Base-by-base conservation (phyloP, 2,329 filamentous ascomycete genomes). In the Scedosporium dehoogii region DNA sequence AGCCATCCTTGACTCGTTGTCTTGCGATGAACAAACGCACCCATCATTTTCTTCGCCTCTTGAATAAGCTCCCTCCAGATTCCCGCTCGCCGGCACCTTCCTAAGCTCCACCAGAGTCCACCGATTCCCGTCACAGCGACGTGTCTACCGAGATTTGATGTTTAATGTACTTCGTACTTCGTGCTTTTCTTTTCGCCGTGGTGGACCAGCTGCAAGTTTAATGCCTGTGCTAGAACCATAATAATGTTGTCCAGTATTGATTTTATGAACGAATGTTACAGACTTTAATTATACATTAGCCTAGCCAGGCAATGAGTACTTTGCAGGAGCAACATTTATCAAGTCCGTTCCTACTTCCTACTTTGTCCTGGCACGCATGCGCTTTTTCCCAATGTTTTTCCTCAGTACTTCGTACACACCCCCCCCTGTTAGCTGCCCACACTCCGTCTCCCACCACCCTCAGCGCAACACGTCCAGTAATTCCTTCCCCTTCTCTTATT, bases 401-500 rank as follows among this genome's bases (percentile, higher is more conserved):
- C 51, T 55, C 51, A 55, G 6, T 38, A 38, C 33, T 38, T 38
- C 33, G 51, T 55, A 55, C 51, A 55, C 51, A n/a, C 51, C 21
- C 48, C 48, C 51, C 25, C 59, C 51, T 38, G 5, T 6, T 60
- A 18, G 23, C n/a, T 58, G 33, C 14, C 21, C 23, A 51, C 46
- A 51, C 33, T 38, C 33, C 33, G 33, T 55, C 23, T 14, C 18
- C 44, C 44, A 18, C 18, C 51, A 55, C 18, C 51, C 23, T 58
- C 27, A 58, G 56, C 46, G 46, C 46, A 51, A 18, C 56, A 33
- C 56, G 6, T 46, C 58, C 51, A 23, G 51, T 55, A 55, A 23
- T 59, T 59, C 59, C 18, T 44, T 55, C 29, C 53, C 51, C 44
- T 58, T 53, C 46, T 61, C 60, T 58, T 38, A 62, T 62, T 62